A percentile compares a stretch with the other conserved stretches of the same genome.
These are phyloP conservation scores for Metahyphopichia silvanorum DNA, from an alignment of 805 yeast species.

Conservation along the genomic window DNA sequence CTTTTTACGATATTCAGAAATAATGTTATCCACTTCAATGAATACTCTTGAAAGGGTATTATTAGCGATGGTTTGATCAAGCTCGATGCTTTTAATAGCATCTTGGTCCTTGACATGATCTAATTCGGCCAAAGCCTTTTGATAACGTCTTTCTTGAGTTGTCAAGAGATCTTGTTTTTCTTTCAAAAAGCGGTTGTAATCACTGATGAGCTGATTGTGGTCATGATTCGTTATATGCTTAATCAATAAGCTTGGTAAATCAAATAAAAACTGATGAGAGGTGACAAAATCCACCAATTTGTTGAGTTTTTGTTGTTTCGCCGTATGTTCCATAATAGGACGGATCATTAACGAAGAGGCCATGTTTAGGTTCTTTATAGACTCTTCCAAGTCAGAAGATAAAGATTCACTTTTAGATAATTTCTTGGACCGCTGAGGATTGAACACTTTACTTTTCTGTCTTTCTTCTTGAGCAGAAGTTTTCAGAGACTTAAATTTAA, in stretches of 20 bases:
- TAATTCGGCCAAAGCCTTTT: constrained; percentile 7
- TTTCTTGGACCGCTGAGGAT: constrained; percentile 22
- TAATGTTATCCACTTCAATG: constrained; percentile 29
- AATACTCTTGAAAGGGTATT: constrained; percentile 29
- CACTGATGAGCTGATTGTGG: constrained; percentile 34
- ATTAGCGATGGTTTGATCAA: constrained; percentile 20
- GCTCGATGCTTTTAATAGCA: constrained; percentile 13
- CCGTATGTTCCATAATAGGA: constrained; percentile 38
- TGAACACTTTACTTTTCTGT: constrained; percentile 33
- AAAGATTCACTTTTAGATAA: constrained; percentile 20
- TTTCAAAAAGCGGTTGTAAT: constrained; percentile 26
- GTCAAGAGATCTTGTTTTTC: constrained; percentile 19
- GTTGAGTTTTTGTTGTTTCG: constrained; percentile 29
- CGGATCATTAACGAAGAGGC: constrained; percentile 36
- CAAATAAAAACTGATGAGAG: constrained; percentile 30
- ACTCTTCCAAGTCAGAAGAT: constrained; percentile 33
- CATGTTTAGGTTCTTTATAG: constrained; percentile 35
- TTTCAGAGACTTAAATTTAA: constrained; percentile 30
- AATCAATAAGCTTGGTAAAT: constrained; percentile 31
- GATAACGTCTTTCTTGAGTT: constrained; percentile 8
- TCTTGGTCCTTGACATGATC: constrained; percentile 10
- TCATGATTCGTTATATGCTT: constrained; percentile 24
- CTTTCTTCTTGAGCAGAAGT: constrained; percentile 32
- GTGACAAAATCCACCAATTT: constrained; percentile 34
- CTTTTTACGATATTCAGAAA: constrained; percentile 30